Evolutionary conservation across 805 yeast species (phyloP).

Genomic region (Torulaspora indica): DNA sequence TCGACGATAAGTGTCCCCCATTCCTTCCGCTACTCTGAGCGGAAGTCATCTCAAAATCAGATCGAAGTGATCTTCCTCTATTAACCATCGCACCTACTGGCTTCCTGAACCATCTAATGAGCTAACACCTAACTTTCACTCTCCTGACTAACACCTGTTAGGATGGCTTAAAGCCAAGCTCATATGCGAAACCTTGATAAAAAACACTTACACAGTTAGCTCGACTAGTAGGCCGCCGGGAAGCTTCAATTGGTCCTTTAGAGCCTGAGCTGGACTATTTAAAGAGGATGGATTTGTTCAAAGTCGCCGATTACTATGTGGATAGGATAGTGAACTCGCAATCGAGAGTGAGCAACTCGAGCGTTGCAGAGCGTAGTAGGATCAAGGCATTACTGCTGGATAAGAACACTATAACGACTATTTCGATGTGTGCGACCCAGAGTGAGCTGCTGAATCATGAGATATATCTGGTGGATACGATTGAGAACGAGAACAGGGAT

Average conservation of each 20-base stretch:
- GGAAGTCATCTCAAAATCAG: constrained; percentile 15
- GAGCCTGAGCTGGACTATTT: not conserved
- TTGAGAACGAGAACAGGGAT: constrained; percentile 58
- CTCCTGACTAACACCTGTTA: not conserved
- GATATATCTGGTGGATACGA: constrained; percentile 72
- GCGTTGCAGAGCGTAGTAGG: constrained; percentile 32
- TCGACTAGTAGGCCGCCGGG: not conserved
- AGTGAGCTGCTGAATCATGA: constrained; percentile 76
- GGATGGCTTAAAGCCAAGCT: not conserved
- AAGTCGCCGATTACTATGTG: constrained; percentile 44
- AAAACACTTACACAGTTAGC: not conserved
- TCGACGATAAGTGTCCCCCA: constrained; percentile 7
- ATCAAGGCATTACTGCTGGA: constrained; percentile 79
- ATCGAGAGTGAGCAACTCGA: constrained; percentile 10
- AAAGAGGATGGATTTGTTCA: constrained; percentile 43
- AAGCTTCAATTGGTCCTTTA: not conserved
- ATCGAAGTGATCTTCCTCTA: constrained; percentile 17
- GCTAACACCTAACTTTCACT: not conserved
- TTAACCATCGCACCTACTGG: constrained; percentile 14
- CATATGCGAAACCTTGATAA: not conserved
- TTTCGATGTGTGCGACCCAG: constrained; percentile 88
- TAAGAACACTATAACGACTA: constrained; percentile 68
- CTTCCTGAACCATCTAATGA: not conserved
- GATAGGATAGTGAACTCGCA: constrained; percentile 37
- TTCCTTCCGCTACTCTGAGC: constrained; percentile 12